Evolutionary conservation across 768 basidiomycete species (phyloP), one percentile per base, ranked within the genome.

Genomic region (Suillus spraguei): DNA sequence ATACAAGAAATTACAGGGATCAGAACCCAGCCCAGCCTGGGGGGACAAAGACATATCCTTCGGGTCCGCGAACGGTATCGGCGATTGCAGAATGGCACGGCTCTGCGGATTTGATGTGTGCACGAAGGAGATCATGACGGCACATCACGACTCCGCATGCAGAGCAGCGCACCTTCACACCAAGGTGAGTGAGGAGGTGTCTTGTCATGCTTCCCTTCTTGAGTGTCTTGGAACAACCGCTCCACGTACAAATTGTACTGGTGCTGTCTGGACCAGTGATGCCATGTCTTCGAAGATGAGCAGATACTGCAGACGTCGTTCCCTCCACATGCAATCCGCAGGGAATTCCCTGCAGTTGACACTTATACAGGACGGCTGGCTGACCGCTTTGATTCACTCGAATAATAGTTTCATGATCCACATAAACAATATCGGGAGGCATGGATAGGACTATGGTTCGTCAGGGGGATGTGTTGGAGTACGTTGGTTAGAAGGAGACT

Each of bases 171-270:
- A 41, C 38, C 22, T 36, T 56, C 22, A 61, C 53, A 17, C 41
- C 42, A 11, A 64, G 35, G n/a, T 64, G 63, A 24, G 63, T 58
- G 44, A 61, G 54, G 4, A 64, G 20, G 41, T 64, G 63, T 38
- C 63, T 53, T 16, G 54, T 13, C 32, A 64, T 64, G 60, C 63
- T 64, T 20, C 53, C 53, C 9, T 24, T 32, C 50, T 61, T 64
- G 33, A 52, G 42, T 3, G 38, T 47, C 5, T 64, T 41, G 17
- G 20, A 11, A 36, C 63, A 64, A n/a, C 32, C 32, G 5, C 14
- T 32, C 63, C 63, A 64, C 2, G 24, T 54, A 39, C 63, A 64
- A 9, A 7, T 50, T 20, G 14, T 41, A 42, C 32, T 20, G 52
- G 39, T 60, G 53, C 41, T 61, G n/a, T 22, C n/a, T 10, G 53